These are phyloP conservation scores for Yamadazyma akitaensis DNA, from an alignment of 805 yeast species.

Conservation along the genomic window DNA sequence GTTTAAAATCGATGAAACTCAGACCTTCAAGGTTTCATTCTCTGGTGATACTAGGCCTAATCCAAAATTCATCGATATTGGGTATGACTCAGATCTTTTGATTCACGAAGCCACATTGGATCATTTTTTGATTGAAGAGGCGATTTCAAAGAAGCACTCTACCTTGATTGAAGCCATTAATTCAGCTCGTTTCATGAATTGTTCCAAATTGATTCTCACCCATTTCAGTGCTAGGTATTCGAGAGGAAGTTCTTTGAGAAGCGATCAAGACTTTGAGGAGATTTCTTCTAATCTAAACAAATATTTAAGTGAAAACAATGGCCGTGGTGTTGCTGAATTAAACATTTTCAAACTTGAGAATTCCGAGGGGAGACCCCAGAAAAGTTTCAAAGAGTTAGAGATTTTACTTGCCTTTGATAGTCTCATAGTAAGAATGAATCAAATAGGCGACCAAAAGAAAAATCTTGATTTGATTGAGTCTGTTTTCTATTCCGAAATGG, in stretches of 20 bases:
- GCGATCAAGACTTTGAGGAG: constrained; percentile 19
- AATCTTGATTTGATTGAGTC: constrained; percentile 15
- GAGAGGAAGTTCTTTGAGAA: constrained; percentile 28
- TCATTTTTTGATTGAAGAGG: constrained; percentile 73
- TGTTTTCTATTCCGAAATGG: constrained; percentile 20
- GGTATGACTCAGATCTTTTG: constrained; percentile 63
- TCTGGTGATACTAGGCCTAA: constrained; percentile 96
- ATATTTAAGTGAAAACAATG: constrained; percentile 23
- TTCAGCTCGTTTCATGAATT: constrained; percentile 68
- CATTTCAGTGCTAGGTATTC: constrained; percentile 89
- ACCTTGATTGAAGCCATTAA: constrained; percentile 84
- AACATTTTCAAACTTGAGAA: constrained; percentile 23
- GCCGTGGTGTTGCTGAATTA: constrained; percentile 15
- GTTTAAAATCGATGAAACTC: constrained; percentile 41
- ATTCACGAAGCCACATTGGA: constrained; percentile 95
- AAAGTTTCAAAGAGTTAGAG: constrained; percentile 28
- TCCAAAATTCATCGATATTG: constrained; percentile 59
- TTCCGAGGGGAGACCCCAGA: constrained; percentile 5
- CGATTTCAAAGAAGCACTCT: constrained; percentile 76
- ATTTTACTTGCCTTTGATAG: constrained; percentile 40
- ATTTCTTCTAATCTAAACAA: constrained; percentile 22
- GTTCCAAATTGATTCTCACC: constrained; percentile 68
- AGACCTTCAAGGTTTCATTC: constrained; percentile 68
- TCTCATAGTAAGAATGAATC: constrained; percentile 30
- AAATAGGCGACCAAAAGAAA: constrained; percentile 25